Base-by-base conservation (phyloP, 805 yeast species). In the Torulaspora delbrueckii region DNA sequence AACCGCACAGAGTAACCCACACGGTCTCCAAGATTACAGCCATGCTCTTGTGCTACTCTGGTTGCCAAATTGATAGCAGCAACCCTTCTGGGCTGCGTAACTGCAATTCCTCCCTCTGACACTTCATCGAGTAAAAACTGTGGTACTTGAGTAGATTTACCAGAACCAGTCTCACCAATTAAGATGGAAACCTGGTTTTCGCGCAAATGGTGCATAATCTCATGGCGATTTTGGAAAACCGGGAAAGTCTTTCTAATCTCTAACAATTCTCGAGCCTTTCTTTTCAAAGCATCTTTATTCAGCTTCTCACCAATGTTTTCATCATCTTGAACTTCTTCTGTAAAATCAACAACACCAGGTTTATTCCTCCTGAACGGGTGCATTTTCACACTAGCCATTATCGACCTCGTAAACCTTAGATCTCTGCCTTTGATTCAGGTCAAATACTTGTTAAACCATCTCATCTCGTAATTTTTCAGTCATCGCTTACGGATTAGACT, bases 101-200 rank as follows among this genome's bases (percentile, higher is more conserved):
- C 91, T 0, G 96, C 98, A 16, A 91, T 81, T 47, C 78, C 79
- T 48, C 78, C 79, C 6, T 38, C 32, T 8, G 43, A 37, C 6
- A 62, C 46, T 2, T 56, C 44, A 0, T 78, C 75, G 67, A 86
- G 77, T n/a, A 91, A 62, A 53, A 91, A 83, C 62, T 91, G 98
- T 0, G 99, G 98, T 38, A 91, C 82, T 69, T 91, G 99, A 0
- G 99, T 91, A 3, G 98, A 90, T 62, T 91, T 91, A 72, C 98
- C 98, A 6, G 96, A 87, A 67, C 99, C 99, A 0, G 99, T 91
- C 62, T 91, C 98, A 67, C 98, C 98, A 60, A 93, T 85, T 14
- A 91, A 73, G 1, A 91, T 79, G 0, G 90, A 80, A 4, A 89
- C 95, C 51, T 76, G 81, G 56, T 82, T 77, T 8, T 67, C 49